Evolutionary conservation across 2,329 filamentous ascomycete genomes (phyloP), one percentile per base, ranked within the genome.

Genomic region (Colletotrichum sp.): DNA sequence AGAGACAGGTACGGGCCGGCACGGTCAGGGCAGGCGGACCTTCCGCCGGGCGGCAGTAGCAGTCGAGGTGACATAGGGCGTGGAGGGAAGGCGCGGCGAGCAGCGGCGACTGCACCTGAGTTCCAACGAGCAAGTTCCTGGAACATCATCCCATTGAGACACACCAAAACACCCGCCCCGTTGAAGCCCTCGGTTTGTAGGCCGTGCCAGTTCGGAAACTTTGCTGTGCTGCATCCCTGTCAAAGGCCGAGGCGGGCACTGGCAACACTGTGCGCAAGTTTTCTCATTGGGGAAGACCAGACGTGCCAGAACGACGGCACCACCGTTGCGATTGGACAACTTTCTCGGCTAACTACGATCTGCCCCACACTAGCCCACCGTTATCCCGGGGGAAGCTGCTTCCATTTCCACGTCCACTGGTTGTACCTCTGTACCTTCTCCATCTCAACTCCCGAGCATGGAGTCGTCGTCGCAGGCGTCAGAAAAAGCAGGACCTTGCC

Each of bases 241-340:
- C 69, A 52, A 30, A 60, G 57, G 15, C 65, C 39, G 65, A 69
- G 34, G 57, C 36, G 63, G 55, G 18, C 55, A 52, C 16, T 39
- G 34, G 10, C n/a, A 10, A 39, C 36, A 73, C 71, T 69, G 71
- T 73, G 71, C 65, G 65, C 65, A 62, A 32, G 71, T 73, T 69
- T 73, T 69, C 65, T 62, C 18, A 39, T n/a, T 55, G 65, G 39
- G 52, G 28, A 26, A 28, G 64, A 21, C 8, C 6, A 28, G 12
- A 16, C 13, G 21, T 24, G 65, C 36, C 21, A 64, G 21, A 16
- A 15, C 9, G 9, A 7, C 65, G 55, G 55, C 10, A 39, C 10
- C 10, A 4, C n/a, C 59, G 21, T 34, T 60, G 66, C 72, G 60
- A 75, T 75, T 75, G 72, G 72, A 28, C 34, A 71, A 66, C 60